Evolutionary conservation across 441 rosid genomes (phyloP), one percentile per base, ranked within the genome.

Genomic region (Jatropha multifida): DNA sequence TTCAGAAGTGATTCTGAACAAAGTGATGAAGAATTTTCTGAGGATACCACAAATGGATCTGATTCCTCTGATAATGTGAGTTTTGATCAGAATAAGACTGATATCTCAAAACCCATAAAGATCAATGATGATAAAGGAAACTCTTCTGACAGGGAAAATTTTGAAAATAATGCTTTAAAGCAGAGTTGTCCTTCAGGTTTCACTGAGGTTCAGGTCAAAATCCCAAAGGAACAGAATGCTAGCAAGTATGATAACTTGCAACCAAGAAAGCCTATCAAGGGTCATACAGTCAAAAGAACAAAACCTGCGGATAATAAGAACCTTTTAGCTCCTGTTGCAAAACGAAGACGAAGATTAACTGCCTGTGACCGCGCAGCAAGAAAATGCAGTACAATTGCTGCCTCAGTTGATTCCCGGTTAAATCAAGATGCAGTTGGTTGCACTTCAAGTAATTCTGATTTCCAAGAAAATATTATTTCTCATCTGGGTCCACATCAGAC

Each of bases 1-100:
- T 55, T 66, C 40, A 69, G 61, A 65, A 83, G 69, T 56, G 79
- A 61, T 78, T 81, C 84, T 67, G 81, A 67, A 61, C 80, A 77
- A 65, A 79, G 80, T 55, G 80, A 79, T 44, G 73, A 46, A 9
- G 70, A 72, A 55, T 77, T 84, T 61, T 83, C 72, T 41, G 81
- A 77, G 69, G 80, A 72, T 61, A 52, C 76, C 60, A 69, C 18
- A 20, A 78, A 86, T 15, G 82, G 71, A 69, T 78, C 84, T 37
- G 78, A 77, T 69, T 73, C 79, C 5, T 74, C 73, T 27, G 65
- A 66, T 69, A 26, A 77, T 44, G 17, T 11, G 6, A 52, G 63
- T 69, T 65, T 37, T 62, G 74, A 67, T 74, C 65, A 20, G 70
- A 58, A 75, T 40, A 76, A 71, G 70, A 73, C 72, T 62, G 60